Conservation (phyloP, 148 eudicot genomes). For the Linanthus parryae region DNA sequence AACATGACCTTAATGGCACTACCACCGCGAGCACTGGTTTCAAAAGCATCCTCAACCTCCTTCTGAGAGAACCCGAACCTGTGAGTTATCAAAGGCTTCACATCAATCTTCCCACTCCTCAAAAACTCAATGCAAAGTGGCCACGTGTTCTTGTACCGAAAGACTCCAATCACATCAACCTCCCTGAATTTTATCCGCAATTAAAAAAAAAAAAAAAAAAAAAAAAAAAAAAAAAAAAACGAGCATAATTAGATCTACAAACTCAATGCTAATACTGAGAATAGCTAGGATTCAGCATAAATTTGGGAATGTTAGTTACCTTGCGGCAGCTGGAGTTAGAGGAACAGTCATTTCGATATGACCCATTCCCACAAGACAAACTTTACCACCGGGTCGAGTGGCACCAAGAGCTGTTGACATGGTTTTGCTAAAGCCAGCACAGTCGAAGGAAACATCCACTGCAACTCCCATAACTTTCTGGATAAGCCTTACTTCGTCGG, state of each 20-base stretch:
- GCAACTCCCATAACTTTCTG: conserved; percentile 55
- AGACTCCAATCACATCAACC: conserved; percentile 74
- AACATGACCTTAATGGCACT: conserved; percentile 90
- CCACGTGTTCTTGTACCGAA: conserved; percentile 94
- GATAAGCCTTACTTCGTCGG: conserved; percentile 45
- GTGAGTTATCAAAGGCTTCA: conserved; percentile 88
- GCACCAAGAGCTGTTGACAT: conserved; percentile 80
- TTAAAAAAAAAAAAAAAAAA: too few relatives aligned
- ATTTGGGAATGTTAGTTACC: too few relatives aligned
- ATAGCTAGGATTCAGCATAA: too few relatives aligned
- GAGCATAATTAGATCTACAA: too few relatives aligned
- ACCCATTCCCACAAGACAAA: conserved; percentile 90
- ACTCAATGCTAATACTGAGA: too few relatives aligned
- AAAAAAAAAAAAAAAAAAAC: too few relatives aligned
- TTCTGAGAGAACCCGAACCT: conserved; percentile 76
- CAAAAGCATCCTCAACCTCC: conserved; percentile 87
- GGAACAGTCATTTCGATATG: conserved; percentile 78
- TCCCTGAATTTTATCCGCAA: conserved; percentile 69
- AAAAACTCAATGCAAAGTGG: conserved; percentile 78
- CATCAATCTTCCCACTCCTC: conserved; percentile 76
- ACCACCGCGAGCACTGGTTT: conserved; percentile 80
- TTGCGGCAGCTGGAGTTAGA: conserved; percentile 85
- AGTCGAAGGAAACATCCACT: conserved; percentile 66
- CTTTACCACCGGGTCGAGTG: conserved; percentile 77
- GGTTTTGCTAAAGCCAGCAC: conserved; percentile 87